phyloP scores from a whole-genome alignment of 768 basidiomycete species.

The Leccinum imitatum region DNA sequence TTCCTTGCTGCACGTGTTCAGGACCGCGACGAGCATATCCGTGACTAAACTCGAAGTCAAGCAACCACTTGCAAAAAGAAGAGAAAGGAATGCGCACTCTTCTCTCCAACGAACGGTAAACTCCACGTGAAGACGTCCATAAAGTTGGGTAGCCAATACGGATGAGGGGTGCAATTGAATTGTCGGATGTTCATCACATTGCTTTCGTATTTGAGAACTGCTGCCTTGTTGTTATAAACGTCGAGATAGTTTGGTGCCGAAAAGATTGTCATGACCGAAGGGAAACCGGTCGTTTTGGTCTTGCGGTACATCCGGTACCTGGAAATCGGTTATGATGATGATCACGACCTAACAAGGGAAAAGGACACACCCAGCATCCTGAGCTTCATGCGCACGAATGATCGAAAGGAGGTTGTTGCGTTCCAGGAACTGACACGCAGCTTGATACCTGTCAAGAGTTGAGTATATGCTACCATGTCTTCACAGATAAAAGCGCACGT shows the following conservation, averaged over 20 bases:
- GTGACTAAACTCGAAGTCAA: slow-evolving; percentile 62
- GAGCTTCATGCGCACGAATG: slow-evolving; percentile 97
- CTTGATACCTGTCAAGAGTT: slow-evolving; percentile 69
- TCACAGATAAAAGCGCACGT: slow-evolving; percentile 46
- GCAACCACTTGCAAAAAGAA: background rate
- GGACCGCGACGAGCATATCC: slow-evolving; percentile 96
- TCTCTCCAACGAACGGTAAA: slow-evolving; percentile 96
- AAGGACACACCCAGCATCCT: slow-evolving; percentile 85
- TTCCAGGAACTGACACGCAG: slow-evolving; percentile 96
- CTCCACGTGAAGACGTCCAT: slow-evolving; percentile 99
- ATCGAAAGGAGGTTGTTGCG: slow-evolving; percentile 95
- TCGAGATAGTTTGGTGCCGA: slow-evolving; percentile 98
- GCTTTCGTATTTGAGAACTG: slow-evolving; percentile 97
- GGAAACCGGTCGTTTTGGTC: slow-evolving; percentile 96
- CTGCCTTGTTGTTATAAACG: slow-evolving; percentile 99
- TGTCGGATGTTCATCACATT: slow-evolving; percentile 99
- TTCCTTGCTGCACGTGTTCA: slow-evolving; percentile 94
- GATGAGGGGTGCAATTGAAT: slow-evolving; percentile 95
- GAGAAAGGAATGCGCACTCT: slow-evolving; percentile 55
- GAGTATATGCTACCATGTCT: background rate
- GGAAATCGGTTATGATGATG: background rate
- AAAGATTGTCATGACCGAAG: slow-evolving; percentile 99
- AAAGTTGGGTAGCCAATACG: slow-evolving; percentile 98
- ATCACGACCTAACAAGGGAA: background rate
- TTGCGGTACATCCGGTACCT: slow-evolving; percentile 99